Evolutionary conservation across 768 basidiomycete species (phyloP).

Genomic region (Boletales sp.): DNA sequence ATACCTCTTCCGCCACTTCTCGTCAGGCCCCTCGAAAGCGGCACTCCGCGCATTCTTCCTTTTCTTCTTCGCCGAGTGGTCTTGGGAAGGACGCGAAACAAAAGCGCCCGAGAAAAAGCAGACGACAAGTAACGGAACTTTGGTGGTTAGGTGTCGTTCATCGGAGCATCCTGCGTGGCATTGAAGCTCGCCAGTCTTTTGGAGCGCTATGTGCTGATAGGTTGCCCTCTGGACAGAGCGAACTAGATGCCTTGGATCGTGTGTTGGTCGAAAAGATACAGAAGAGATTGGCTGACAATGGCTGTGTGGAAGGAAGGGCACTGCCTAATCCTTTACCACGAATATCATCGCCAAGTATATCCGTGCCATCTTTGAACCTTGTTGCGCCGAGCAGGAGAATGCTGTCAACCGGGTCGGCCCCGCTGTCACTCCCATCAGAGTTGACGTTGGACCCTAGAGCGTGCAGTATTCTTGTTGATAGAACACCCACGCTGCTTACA

Average conservation of each 20-base stretch:
- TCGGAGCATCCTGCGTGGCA: constrained; percentile 29
- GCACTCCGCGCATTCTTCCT: constrained; percentile 31
- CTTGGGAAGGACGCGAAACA: constrained; percentile 15
- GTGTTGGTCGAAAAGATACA: constrained; percentile 32
- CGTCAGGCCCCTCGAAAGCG: constrained; percentile 26
- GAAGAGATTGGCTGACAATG: constrained; percentile 29
- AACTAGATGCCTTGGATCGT: constrained; percentile 30
- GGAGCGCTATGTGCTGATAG: constrained; percentile 1
- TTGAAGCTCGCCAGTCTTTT: constrained; percentile 14
- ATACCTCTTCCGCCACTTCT: background rate
- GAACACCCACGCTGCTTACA: background rate
- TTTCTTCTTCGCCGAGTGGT: constrained; percentile 20
- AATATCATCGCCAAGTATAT: constrained; percentile 23
- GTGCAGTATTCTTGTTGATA: background rate
- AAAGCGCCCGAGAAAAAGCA: constrained; percentile 32
- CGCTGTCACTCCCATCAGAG: background rate
- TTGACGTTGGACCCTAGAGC: background rate
- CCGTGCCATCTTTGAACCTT: constrained; percentile 19
- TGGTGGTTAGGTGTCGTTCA: constrained; percentile 37
- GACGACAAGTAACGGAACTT: constrained; percentile 31
- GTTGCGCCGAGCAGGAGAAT: constrained; percentile 9
- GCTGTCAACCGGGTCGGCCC: background rate
- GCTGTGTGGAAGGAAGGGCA: constrained; percentile 24
- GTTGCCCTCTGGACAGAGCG: background rate
- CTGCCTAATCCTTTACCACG: constrained; percentile 17